phyloP scores from a whole-genome alignment of 2,329 filamentous ascomycete species.

The Phaeosphaeriaceae sp. region DNA sequence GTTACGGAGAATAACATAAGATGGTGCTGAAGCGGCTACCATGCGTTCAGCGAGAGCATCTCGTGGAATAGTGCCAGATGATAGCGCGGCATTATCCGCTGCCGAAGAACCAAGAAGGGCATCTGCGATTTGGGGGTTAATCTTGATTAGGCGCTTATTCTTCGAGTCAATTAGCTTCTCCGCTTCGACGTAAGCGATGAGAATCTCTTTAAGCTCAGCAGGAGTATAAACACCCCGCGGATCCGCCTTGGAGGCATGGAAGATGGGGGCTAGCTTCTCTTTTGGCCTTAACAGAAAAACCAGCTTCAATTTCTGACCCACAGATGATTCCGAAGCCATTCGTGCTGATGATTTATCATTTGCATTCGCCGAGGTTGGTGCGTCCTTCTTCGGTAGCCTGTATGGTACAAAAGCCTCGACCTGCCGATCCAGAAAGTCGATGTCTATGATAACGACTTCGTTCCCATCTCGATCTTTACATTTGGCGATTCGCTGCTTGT shows the following conservation, averaged over 20 bases:
- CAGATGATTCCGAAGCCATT: slow-evolving; percentile 47
- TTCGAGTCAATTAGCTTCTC: slow-evolving; percentile 62
- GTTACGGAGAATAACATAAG: slow-evolving; percentile 63
- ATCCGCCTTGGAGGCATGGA: slow-evolving; percentile 58
- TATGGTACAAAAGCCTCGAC: slow-evolving; percentile 67
- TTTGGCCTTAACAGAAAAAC: slow-evolving; percentile 64
- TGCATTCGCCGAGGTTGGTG: slow-evolving; percentile 30
- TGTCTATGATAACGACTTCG: slow-evolving; percentile 68
- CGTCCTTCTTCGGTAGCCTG: slow-evolving; percentile 64
- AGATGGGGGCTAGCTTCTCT: slow-evolving; percentile 62
- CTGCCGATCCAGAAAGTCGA: slow-evolving; percentile 66
- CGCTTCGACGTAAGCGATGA: slow-evolving; percentile 65
- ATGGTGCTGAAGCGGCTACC: slow-evolving; percentile 61
- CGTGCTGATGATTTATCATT: slow-evolving; percentile 52
- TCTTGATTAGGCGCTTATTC: slow-evolving; percentile 66
- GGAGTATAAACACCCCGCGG: slow-evolving; percentile 64
- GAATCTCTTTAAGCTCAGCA: slow-evolving; percentile 62
- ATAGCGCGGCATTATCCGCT: slow-evolving; percentile 63
- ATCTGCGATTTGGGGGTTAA: slow-evolving; percentile 69
- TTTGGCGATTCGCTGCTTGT: slow-evolving; percentile 68
- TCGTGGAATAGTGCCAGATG: slow-evolving; percentile 63
- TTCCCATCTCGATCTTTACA: slow-evolving; percentile 69
- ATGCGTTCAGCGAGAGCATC: slow-evolving; percentile 67
- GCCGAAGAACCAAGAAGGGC: slow-evolving; percentile 62
- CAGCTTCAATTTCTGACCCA: slow-evolving; percentile 58